These are phyloP conservation scores for Graphilbum fragrans DNA, from an alignment of 2,329 filamentous ascomycete genomes.

Conservation along the genomic window DNA sequence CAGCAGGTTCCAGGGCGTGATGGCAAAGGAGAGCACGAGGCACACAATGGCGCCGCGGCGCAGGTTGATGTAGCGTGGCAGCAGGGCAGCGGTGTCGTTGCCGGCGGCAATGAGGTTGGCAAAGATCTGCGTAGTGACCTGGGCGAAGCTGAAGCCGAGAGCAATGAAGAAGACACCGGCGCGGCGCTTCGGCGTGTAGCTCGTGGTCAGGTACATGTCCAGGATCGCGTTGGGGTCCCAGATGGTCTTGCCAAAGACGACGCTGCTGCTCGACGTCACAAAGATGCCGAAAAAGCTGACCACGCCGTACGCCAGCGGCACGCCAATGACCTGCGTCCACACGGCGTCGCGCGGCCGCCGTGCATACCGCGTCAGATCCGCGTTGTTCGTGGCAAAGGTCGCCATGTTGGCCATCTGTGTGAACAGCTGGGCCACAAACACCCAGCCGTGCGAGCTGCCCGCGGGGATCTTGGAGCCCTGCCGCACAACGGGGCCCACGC, in stretches of 20 bases:
- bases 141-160: slow-evolving; percentile 27
- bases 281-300: slow-evolving; percentile 12
- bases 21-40: slow-evolving; percentile 27
- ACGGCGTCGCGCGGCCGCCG: slow-evolving; percentile 16
- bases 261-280: slow-evolving; percentile 19
- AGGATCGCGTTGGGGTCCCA: slow-evolving; percentile 29
- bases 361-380: not conserved
- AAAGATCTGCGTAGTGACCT: slow-evolving; percentile 30
- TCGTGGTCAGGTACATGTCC: slow-evolving; percentile 20
- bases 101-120: slow-evolving; percentile 35
- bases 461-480: too few species aligned
- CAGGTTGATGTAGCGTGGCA: slow-evolving; percentile 41
- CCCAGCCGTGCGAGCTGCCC: too few species aligned
- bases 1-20: slow-evolving; percentile 38
- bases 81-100: slow-evolving; percentile 40
- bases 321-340: slow-evolving; percentile 26
- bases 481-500: too few species aligned
- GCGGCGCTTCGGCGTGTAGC: slow-evolving; percentile 19
- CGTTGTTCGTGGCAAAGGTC: not conserved
- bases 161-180: slow-evolving; percentile 33
- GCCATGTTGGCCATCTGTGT: too few species aligned
- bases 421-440: too few species aligned
- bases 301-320: slow-evolving; percentile 20
- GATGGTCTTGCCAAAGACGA: slow-evolving; percentile 19
- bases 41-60: slow-evolving; percentile 37